phyloP scores from a whole-genome alignment of 495 filamentous ascomycete genomes.

The Lindgomyces ingoldianus region DNA sequence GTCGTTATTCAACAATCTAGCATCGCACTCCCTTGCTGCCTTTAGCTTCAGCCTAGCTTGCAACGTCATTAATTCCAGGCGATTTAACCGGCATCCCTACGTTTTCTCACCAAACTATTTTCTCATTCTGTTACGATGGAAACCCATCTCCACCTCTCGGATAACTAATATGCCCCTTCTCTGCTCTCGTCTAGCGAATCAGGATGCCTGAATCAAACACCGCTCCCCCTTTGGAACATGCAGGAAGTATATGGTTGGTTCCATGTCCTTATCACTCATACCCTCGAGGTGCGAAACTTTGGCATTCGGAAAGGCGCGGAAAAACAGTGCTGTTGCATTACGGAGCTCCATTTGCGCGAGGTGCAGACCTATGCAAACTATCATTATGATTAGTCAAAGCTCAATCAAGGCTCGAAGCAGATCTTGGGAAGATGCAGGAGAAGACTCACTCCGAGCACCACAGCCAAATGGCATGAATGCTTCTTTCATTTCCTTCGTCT shows the following conservation, averaged over 20 bases:
- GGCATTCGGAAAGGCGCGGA: conserved; percentile 15
- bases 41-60: no score
- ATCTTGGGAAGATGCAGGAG: background rate
- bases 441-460: conserved; percentile 27
- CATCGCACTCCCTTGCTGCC: no score
- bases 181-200: no score
- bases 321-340: conserved; percentile 34
- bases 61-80: no score
- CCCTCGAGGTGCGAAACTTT: conserved; percentile 14
- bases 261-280: conserved; percentile 33
- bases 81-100: no score
- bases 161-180: no score
- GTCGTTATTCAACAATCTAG: no score
- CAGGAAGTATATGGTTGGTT: conserved; percentile 39
- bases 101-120: no score
- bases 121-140: no score
- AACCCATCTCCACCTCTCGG: no score
- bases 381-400: background rate
- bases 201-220: conserved; percentile 21
- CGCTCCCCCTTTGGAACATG: conserved; percentile 35
- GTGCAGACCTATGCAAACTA: conserved; percentile 32
- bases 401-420: no score
- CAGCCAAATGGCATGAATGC: conserved; percentile 37
- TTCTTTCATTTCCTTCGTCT: conserved; percentile 15
- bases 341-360: conserved; percentile 42